Conservation (phyloP, 306 rosid genomes). For the Castanospermum australe region DNA sequence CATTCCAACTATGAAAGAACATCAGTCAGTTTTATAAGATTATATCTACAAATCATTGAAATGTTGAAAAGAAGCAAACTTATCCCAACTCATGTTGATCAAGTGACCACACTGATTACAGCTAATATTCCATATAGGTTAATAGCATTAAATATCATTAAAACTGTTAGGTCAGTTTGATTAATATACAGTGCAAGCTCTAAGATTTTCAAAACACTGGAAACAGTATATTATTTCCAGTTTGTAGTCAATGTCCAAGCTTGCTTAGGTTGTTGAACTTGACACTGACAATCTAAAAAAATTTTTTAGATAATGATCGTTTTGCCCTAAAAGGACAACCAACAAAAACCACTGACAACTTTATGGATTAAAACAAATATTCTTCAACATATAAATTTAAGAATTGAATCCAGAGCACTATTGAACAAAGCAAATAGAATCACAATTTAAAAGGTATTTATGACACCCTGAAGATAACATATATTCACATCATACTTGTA, state of each 20-base stretch:
- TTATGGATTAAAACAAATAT: neutral
- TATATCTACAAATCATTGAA: slow-evolving; percentile 17
- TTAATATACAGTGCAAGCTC: neutral
- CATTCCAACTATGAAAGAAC: slow-evolving; percentile 13
- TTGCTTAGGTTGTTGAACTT: neutral
- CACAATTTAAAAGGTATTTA: slow-evolving; percentile 4
- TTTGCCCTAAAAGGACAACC: neutral
- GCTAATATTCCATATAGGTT: neutral
- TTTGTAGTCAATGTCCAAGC: neutral
- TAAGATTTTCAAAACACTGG: neutral
- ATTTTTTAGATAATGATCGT: neutral
- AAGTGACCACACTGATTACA: neutral
- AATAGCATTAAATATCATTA: neutral
- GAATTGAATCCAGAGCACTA: neutral
- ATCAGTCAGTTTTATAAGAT: neutral
- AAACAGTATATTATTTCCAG: neutral
- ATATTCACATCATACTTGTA: neutral
- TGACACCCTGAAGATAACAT: neutral
- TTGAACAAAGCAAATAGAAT: neutral
- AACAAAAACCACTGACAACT: neutral
- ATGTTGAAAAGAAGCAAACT: neutral
- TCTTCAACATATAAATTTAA: neutral
- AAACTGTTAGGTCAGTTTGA: neutral
- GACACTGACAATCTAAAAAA: neutral
- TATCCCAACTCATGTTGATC: neutral